These are phyloP conservation scores for Exobasidium rhododendri DNA, from an alignment of 1,284 basidiomycete genomes.

Conservation along the genomic window DNA sequence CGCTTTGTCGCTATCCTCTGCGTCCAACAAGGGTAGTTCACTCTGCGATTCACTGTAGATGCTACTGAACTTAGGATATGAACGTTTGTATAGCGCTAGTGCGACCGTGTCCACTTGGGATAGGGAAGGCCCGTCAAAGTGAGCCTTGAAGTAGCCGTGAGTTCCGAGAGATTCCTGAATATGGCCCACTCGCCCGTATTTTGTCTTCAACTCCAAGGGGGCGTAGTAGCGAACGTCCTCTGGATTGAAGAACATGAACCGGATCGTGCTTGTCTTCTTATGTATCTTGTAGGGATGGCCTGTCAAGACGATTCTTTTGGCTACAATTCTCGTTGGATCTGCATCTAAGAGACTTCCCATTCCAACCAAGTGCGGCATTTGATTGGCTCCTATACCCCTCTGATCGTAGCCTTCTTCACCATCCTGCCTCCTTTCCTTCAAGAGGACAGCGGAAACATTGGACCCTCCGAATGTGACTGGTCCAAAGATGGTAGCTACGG, in stretches of 20 bases:
- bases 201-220: constrained; percentile 88
- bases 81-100: constrained; percentile 84
- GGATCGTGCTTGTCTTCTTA: constrained; percentile 93
- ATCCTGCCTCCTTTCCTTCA: constrained; percentile 30
- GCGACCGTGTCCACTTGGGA: constrained; percentile 94
- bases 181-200: constrained; percentile 86
- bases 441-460: constrained; percentile 42
- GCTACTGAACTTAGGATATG: constrained; percentile 71
- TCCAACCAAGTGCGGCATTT: constrained; percentile 70
- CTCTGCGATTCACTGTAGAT: not conserved
- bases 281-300: constrained; percentile 97
- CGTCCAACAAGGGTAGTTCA: constrained; percentile 8
- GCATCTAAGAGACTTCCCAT: constrained; percentile 83
- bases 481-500: constrained; percentile 71
- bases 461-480: constrained; percentile 79
- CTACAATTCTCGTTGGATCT: constrained; percentile 84
- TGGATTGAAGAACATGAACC: constrained; percentile 98
- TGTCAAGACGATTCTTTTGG: constrained; percentile 87
- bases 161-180: constrained; percentile 88
- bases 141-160: constrained; percentile 95
- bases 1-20: constrained; percentile 4
- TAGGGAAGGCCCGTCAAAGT: constrained; percentile 86
- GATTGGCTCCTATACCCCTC: constrained; percentile 41
- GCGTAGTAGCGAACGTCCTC: constrained; percentile 92
- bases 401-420: constrained; percentile 48